Evolutionary conservation across 257 asterid species (phyloP), one percentile per base, ranked within the genome.

Genomic region (Solanum tacnaense): DNA sequence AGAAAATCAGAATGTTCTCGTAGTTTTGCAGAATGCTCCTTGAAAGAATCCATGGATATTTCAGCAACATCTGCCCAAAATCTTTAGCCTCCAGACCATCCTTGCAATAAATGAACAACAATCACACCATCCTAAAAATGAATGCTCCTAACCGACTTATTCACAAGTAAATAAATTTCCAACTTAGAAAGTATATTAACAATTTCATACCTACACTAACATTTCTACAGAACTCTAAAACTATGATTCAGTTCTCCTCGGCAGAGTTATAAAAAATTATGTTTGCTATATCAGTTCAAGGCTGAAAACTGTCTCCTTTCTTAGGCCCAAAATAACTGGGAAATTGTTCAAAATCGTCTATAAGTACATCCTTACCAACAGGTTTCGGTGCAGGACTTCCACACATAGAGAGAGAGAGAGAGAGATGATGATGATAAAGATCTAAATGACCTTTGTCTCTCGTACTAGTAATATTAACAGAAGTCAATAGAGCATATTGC

Each of bases 11-110:
- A 86, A 94, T 89, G 87, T 92, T 90, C 89, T 93, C 92, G 67
- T 89, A 90, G 94, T 97, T 97, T 84, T 91, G 92, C 89, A 91
- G 91, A 87, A 96, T 89, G 89, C 98, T 92, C 73, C 91, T 84
- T 56, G 98, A 95, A 86, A 97, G 93, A 94, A 97, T 93, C 99
- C 99, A 97, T 8, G 99, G 99, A 91, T 97, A 96, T 92, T 94
- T 97, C 87, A 88, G 91, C 89, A 96, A 89, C 93, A 96, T 94
- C 94, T 89, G 89, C 88, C 95, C 96, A 76, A 90, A 87, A 87
- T 92, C 95, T 88, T 71, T 86, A 86, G 92, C 88, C 84, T 84
- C 91, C 9, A 56, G 86, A 83, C 93, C 95, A 86, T 93, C 92
- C 99, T 97, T 88, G 90, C 90, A 89, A 86, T 72, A 81, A 87